These are phyloP conservation scores for Nakazawaea ishiwadae DNA, from an alignment of 805 yeast genomes.

Conservation along the genomic window DNA sequence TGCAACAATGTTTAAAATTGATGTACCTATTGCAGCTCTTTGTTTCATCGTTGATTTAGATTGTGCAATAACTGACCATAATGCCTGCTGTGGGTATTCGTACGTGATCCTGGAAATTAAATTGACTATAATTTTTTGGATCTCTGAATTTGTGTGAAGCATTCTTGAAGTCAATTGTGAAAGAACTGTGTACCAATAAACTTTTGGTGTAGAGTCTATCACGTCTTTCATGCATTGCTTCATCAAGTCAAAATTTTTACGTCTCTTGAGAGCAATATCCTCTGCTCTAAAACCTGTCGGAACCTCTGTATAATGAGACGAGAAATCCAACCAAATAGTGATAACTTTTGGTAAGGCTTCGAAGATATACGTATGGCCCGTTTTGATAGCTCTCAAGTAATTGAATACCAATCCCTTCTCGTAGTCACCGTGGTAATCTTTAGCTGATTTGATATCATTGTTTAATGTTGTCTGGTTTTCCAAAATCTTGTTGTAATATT, in stretches of 20 bases:
- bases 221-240: constrained; percentile 43
- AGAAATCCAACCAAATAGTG: constrained; percentile 87
- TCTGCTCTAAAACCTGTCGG: constrained; percentile 19
- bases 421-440: constrained; percentile 40
- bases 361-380: constrained; percentile 62
- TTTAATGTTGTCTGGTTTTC: constrained; percentile 49
- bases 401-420: constrained; percentile 51
- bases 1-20: constrained; percentile 30
- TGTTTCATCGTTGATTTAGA: constrained; percentile 49
- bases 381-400: constrained; percentile 54
- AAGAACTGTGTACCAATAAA: constrained; percentile 77
- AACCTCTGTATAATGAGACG: constrained; percentile 28
- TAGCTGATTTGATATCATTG: constrained; percentile 17
- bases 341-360: constrained; percentile 89
- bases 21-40: constrained; percentile 41
- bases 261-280: constrained; percentile 24
- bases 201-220: constrained; percentile 39
- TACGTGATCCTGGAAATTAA: constrained; percentile 54
- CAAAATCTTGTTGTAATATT: constrained; percentile 69
- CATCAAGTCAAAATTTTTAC: constrained; percentile 38
- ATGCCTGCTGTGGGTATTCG: constrained; percentile 72
- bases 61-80: constrained; percentile 82
- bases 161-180: constrained; percentile 84
- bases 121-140: constrained; percentile 50
- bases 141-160: constrained; percentile 52